Evolutionary conservation across 345 rosid genomes (phyloP).

Genomic region (Arabis hirsuta): DNA sequence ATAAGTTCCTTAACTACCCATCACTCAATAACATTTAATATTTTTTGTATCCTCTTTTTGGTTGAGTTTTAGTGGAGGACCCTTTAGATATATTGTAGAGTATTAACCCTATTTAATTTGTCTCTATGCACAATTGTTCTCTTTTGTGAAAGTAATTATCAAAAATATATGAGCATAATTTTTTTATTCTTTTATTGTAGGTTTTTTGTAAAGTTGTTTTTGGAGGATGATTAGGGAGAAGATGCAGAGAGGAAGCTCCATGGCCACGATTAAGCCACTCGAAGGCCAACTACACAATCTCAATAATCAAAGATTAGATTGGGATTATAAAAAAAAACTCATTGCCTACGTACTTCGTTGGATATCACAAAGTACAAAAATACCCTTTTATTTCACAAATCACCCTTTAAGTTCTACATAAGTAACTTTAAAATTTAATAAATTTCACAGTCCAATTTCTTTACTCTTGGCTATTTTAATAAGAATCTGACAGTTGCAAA

Average conservation of each 20-base stretch:
- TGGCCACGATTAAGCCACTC: constrained; percentile 40
- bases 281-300: constrained; percentile 28
- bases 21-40: constrained; percentile 35
- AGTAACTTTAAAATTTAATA: too few species aligned
- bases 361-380: constrained; percentile 19
- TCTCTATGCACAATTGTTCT: constrained; percentile 1
- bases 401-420: too few species aligned
- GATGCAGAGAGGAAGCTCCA: constrained; percentile 35
- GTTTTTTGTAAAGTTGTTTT: background rate
- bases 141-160: background rate
- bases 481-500: background rate
- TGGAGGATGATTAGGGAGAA: constrained; percentile 1
- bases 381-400: constrained; percentile 8
- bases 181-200: background rate
- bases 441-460: background rate
- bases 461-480: background rate
- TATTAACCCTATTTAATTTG: background rate
- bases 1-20: constrained; percentile 42
- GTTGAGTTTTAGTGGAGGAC: constrained; percentile 19
- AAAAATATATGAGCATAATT: background rate
- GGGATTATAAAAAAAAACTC: background rate
- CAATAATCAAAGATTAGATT: constrained; percentile 17
- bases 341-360: background rate
- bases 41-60: constrained; percentile 1
- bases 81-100: background rate